Conservation (phyloP, 352 stramenopile species). For the Pythium aristosporum region DNA sequence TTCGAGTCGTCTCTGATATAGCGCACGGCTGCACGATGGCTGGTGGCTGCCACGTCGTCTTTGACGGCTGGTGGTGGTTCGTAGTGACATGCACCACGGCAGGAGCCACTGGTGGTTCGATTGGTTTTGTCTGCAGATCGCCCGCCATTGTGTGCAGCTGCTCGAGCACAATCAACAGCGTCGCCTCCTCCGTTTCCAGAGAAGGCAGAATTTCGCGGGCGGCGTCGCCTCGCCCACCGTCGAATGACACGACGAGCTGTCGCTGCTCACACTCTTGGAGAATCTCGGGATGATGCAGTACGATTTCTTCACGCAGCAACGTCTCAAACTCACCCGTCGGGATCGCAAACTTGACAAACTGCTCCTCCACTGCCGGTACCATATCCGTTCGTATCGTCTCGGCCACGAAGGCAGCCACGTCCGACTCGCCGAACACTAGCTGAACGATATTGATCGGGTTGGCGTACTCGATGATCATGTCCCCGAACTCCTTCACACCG, state of each 20-base stretch:
- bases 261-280: not conserved
- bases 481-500: slow-evolving; percentile 25
- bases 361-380: not conserved
- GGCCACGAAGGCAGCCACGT: slow-evolving; percentile 19
- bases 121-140: no score
- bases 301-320: slow-evolving; percentile 10
- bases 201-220: not conserved
- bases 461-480: slow-evolving; percentile 24
- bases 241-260: not conserved
- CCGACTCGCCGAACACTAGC: slow-evolving; percentile 12
- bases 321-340: slow-evolving; percentile 27
- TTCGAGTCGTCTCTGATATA: no score
- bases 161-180: no score
- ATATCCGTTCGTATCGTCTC: not conserved
- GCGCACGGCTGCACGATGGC: no score
- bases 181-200: not conserved
- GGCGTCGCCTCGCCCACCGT: not conserved
- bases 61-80: no score
- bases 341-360: slow-evolving; percentile 14
- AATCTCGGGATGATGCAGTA: not conserved
- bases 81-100: no score
- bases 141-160: no score
- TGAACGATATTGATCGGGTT: slow-evolving; percentile 27
- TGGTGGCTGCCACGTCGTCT: no score
- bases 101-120: no score